Evolutionary conservation across 2,329 filamentous ascomycete genomes (phyloP).

Genomic region (Penicillium thymicola): DNA sequence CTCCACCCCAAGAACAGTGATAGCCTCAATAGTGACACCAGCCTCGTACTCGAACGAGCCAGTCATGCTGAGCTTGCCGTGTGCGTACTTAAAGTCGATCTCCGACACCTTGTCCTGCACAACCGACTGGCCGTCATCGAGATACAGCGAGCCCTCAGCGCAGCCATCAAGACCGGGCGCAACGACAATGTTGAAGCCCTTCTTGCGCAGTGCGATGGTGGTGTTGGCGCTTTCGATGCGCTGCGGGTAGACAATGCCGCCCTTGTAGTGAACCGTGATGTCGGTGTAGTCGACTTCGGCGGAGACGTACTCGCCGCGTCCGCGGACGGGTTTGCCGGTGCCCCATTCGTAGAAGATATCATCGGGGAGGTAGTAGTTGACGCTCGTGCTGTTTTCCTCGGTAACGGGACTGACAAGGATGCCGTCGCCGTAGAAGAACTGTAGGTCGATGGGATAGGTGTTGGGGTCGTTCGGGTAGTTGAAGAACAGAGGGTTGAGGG

Average conservation of each 20-base stretch:
- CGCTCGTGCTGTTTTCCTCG: conserved; percentile 50
- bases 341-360: conserved; percentile 61
- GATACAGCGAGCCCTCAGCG: conserved; percentile 65
- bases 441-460: conserved; percentile 51
- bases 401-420: conserved; percentile 57
- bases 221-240: conserved; percentile 54
- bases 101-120: conserved; percentile 54
- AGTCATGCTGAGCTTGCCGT: conserved; percentile 39
- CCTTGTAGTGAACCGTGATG: conserved; percentile 62
- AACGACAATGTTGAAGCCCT: conserved; percentile 68
- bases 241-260: conserved; percentile 57
- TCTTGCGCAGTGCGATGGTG: conserved; percentile 57
- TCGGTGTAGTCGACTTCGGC: conserved; percentile 48
- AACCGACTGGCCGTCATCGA: conserved; percentile 71
- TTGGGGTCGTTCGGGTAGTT: conserved; percentile 59
- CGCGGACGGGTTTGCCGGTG: conserved; percentile 48
- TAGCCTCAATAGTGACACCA: conserved; percentile 28
- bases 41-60: conserved; percentile 25
- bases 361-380: conserved; percentile 54
- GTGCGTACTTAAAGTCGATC: conserved; percentile 58
- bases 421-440: conserved; percentile 58
- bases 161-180: conserved; percentile 60
- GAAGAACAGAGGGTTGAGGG: conserved; percentile 69
- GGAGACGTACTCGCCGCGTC: conserved; percentile 45
- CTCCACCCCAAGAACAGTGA: conserved; percentile 29